Conservation (phyloP, 106 monocot species). For the Platanthera guangdongensis region DNA sequence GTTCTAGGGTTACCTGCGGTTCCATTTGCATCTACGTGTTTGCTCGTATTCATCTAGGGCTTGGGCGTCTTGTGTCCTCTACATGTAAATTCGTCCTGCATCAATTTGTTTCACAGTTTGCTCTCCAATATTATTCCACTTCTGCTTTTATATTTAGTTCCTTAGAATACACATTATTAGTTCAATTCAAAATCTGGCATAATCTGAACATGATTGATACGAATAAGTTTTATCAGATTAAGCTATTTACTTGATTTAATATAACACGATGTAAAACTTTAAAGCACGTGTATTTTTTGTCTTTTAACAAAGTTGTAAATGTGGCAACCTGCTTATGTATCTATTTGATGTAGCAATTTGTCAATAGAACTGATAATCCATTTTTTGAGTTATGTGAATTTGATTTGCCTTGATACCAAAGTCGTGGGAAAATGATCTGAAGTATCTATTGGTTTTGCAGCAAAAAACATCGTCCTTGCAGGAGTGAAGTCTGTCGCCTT, state of each 20-base stretch:
- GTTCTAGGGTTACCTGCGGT: no score
- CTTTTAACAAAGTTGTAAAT: neutral
- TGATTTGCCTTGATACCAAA: neutral
- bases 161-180: neutral
- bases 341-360: neutral
- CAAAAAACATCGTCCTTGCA: conserved; percentile 88
- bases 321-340: neutral
- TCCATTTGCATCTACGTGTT: no score
- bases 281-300: neutral
- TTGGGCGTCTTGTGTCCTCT: no score
- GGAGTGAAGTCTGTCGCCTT: conserved; percentile 92
- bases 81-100: no score
- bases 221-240: neutral
- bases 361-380: neutral
- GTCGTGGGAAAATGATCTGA: neutral
- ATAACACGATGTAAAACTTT: neutral
- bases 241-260: neutral
- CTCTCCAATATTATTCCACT: neutral
- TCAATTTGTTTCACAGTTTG: neutral
- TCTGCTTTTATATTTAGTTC: neutral
- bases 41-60: no score
- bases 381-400: neutral
- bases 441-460: conserved; percentile 29
- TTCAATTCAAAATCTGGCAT: neutral
- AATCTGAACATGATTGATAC: neutral